Conservation (phyloP, 352 stramenopile species). For the Phytophthora fragariaefolia region DNA sequence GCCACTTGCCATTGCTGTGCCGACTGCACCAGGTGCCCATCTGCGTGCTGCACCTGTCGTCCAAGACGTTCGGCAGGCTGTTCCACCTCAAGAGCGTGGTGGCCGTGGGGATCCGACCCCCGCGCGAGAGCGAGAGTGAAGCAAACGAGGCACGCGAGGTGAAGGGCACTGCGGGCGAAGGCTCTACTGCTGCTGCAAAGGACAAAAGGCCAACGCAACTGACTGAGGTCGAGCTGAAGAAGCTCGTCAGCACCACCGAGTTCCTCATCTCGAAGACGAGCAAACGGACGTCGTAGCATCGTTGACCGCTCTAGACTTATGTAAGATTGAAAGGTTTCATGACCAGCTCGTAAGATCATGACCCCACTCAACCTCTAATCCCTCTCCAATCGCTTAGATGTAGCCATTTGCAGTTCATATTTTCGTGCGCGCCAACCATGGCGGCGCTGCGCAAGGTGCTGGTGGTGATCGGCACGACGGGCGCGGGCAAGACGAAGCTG, state of each 20-base stretch:
- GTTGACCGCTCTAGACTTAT: no score
- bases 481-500: constrained; percentile 93
- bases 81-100: constrained; percentile 67
- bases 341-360: no score
- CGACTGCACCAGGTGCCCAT: constrained; percentile 69
- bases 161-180: no score
- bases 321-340: no score
- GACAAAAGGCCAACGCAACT: constrained; percentile 10
- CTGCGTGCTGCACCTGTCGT: constrained; percentile 77
- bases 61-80: constrained; percentile 61
- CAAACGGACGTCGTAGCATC: constrained; percentile 43
- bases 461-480: constrained; percentile 92
- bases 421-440: no score
- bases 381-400: no score
- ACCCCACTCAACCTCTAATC: no score
- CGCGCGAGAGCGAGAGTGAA: not conserved
- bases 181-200: not conserved
- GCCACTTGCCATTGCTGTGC: constrained; percentile 74
- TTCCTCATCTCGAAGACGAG: constrained; percentile 75
- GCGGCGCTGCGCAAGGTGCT: constrained; percentile 77
- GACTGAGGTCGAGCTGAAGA: constrained; percentile 42
- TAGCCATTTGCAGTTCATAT: no score
- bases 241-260: constrained; percentile 59
- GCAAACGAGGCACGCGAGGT: no score
- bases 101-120: constrained; percentile 55